phyloP scores from a whole-genome alignment of 2,329 filamentous ascomycete genomes.

The Fusarium coicis region DNA sequence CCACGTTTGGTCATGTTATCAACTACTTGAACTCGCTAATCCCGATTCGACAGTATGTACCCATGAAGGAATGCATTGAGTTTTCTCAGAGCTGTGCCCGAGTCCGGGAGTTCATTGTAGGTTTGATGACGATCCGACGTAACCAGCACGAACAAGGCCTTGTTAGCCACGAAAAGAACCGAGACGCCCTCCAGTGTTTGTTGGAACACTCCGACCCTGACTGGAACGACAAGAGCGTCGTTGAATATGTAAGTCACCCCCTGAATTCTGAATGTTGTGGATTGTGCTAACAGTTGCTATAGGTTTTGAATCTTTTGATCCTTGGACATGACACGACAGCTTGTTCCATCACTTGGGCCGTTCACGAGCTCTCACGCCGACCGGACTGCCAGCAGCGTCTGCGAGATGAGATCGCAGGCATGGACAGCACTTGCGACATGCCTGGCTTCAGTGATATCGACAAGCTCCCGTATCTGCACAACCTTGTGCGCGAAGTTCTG shows the following conservation, averaged over 20 bases:
- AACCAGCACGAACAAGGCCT: conserved; percentile 1
- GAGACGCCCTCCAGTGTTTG: conserved; percentile 49
- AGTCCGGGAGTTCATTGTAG: conserved; percentile 47
- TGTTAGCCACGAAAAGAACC: not conserved
- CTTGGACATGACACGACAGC: conserved; percentile 60
- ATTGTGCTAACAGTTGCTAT: conserved; percentile 45
- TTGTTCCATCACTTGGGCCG: conserved; percentile 54
- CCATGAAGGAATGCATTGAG: conserved; percentile 50
- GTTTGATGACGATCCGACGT: conserved; percentile 21
- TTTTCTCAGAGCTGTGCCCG: conserved; percentile 47
- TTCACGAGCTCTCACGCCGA: conserved; percentile 52
- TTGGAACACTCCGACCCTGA: conserved; percentile 44
- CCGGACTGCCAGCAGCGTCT: conserved; percentile 52
- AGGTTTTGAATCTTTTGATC: conserved; percentile 57
- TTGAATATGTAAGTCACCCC: conserved; percentile 40
- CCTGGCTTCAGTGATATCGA: conserved; percentile 42
- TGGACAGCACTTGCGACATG: conserved; percentile 18
- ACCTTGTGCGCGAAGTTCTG: conserved; percentile 57
- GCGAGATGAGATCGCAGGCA: conserved; percentile 49
- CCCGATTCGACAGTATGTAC: conserved; percentile 51
- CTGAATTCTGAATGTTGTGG: not conserved
- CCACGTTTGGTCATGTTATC: conserved; percentile 39
- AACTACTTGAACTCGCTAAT: conserved; percentile 50
- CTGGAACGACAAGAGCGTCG: conserved; percentile 43
- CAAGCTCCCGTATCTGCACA: conserved; percentile 52